A percentile compares a stretch with the other conserved stretches of the same genome.
Evolutionary conservation across 331 rosid species (phyloP).

Genomic region (Acacia pycnantha): DNA sequence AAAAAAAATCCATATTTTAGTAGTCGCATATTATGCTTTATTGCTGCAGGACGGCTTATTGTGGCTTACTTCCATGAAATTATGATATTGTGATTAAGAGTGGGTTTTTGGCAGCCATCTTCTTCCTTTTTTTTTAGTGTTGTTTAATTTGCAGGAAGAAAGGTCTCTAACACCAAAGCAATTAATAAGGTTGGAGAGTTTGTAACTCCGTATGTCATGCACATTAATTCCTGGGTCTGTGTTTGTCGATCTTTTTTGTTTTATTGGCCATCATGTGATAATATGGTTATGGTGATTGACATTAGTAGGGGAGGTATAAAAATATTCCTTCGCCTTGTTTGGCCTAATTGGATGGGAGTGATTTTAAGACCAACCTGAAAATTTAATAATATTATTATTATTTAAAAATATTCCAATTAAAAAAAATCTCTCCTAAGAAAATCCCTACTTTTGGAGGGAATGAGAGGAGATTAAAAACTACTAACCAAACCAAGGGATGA

Average conservation of each 20-base stretch:
- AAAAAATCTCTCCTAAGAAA: neutral
- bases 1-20: neutral
- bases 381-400: too few species aligned
- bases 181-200: neutral
- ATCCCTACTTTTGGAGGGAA: neutral
- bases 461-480: neutral
- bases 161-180: neutral
- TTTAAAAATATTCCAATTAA: too few species aligned
- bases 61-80: neutral
- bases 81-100: too few species aligned
- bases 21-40: too few species aligned
- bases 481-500: neutral
- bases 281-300: neutral
- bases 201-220: neutral
- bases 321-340: too few species aligned
- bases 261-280: neutral
- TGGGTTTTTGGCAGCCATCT: neutral
- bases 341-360: neutral
- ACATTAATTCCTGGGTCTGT: neutral
- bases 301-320: too few species aligned
- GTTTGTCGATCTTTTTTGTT: neutral
- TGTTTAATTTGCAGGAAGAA: neutral
- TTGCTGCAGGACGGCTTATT: neutral
- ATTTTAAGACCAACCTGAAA: neutral
- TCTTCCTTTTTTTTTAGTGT: too few species aligned